Conservation (phyloP, 345 rosid genomes). For the Sonneratia caseolaris region DNA sequence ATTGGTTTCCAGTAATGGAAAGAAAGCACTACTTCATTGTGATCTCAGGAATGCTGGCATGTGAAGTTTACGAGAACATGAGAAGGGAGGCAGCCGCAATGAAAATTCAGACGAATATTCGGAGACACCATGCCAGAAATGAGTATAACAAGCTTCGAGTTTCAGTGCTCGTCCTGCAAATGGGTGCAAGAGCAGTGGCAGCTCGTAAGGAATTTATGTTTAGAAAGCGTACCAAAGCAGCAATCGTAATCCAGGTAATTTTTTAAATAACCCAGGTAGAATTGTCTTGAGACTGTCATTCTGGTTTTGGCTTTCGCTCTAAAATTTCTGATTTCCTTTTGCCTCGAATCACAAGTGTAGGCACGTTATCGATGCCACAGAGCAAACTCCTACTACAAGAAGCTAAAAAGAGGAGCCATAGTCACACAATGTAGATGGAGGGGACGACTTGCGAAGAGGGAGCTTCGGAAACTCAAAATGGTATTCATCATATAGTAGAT, state of each 20-base stretch:
- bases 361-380: slow-evolving; percentile 28
- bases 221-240: slow-evolving; percentile 13
- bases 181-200: slow-evolving; percentile 15
- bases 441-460: slow-evolving; percentile 29
- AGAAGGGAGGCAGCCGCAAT: slow-evolving; percentile 17
- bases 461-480: slow-evolving; percentile 36
- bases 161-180: slow-evolving; percentile 18
- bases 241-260: slow-evolving; percentile 15
- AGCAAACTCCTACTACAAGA: slow-evolving; percentile 24
- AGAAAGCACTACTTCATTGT: not conserved
- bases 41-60: slow-evolving; percentile 19
- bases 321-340: not conserved
- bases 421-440: slow-evolving; percentile 34
- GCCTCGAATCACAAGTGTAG: slow-evolving; percentile 9
- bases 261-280: slow-evolving; percentile 11
- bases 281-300: not conserved
- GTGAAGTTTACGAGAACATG: slow-evolving; percentile 10
- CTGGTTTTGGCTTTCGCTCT: not conserved
- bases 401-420: slow-evolving; percentile 20
- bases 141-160: slow-evolving; percentile 10
- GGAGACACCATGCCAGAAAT: slow-evolving; percentile 13
- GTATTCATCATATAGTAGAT: slow-evolving; percentile 5
- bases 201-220: slow-evolving; percentile 18
- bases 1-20: not conserved
- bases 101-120: slow-evolving; percentile 16